Base-by-base conservation (phyloP, 805 yeast genomes). In the Saturnispora diversa region DNA sequence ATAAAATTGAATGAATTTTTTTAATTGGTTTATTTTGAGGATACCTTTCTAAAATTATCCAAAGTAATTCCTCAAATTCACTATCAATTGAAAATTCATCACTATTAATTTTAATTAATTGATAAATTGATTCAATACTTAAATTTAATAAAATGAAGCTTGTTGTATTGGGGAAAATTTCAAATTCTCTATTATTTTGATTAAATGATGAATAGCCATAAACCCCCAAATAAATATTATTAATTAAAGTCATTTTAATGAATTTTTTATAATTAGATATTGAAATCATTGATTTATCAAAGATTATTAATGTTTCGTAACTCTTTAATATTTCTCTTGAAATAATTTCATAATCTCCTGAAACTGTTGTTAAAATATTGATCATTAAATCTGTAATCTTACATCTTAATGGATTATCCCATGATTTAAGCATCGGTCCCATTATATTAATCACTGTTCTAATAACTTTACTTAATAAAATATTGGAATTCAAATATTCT, bases 361-460 rank as follows among this genome's bases (percentile, higher is more conserved):
- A 62, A 22, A 67, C 56, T 56, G 57, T 67, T 45, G 44, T 66
- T 41, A 67, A 59, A 26, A 19, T 27, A 21, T 20, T 21, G 7
- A 32, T 15, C 19, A 39, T 26, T 12, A 39, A 11, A 6, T 15
- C 5, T 11, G 21, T n/a, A 4, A 39, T 17, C 40, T 50, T 59
- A 31, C 39, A 52, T 40, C 58, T 63, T 45, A 55, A 42, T 4
- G 44, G 40, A 2, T 43, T 26, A 3, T 56, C 54, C 45, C 74
- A 51, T 4, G 59, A 59, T 4, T 49, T 46, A 10, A 74, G 52
- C 42, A 66, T 70, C 2, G 90, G 90, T 1, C 90, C 88, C 16
- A 74, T 50, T 30, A 68, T 65, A 44, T 69, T 70, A 17, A 77
- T 60, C 5, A 79, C 42, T 4, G 67, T 55, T 43, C 69, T 63